phyloP scores from a whole-genome alignment of 2,329 filamentous ascomycete species.

The Alternaria postmessia region DNA sequence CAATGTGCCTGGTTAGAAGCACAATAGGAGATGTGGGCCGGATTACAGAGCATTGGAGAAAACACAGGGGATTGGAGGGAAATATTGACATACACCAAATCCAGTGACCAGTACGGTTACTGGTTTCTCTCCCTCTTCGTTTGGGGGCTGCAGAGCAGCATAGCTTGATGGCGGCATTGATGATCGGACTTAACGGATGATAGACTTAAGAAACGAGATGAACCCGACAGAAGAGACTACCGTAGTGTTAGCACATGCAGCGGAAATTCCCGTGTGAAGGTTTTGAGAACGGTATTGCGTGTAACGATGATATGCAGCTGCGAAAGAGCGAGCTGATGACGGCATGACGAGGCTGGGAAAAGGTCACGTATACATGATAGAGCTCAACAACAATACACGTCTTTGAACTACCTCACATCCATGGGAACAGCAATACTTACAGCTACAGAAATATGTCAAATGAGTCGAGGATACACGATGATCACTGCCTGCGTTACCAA shows the following conservation, averaged over 20 bases:
- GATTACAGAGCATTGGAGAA: neutral
- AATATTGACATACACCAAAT: constrained; percentile 40
- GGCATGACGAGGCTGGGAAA: neutral
- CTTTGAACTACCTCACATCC: neutral
- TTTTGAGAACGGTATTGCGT: neutral
- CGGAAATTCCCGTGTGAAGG: neutral
- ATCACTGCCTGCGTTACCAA: neutral
- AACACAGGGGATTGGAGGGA: neutral
- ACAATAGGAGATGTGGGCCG: neutral
- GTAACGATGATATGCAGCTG: neutral
- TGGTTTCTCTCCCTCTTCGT: constrained; percentile 39
- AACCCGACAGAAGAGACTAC: neutral
- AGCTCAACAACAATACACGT: neutral
- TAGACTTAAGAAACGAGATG: neutral
- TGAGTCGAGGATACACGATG: neutral
- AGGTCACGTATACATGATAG: neutral
- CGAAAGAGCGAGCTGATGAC: neutral
- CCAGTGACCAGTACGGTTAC: constrained; percentile 49
- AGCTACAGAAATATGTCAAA: neutral
- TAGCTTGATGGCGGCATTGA: constrained; percentile 29
- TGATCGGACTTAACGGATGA: constrained; percentile 4
- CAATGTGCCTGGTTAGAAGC: neutral
- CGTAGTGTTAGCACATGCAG: constrained; percentile 5
- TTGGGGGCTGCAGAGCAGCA: constrained; percentile 41
- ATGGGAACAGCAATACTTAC: neutral